Conservation (phyloP, 805 yeast genomes). For the Candida yuanshanica region DNA sequence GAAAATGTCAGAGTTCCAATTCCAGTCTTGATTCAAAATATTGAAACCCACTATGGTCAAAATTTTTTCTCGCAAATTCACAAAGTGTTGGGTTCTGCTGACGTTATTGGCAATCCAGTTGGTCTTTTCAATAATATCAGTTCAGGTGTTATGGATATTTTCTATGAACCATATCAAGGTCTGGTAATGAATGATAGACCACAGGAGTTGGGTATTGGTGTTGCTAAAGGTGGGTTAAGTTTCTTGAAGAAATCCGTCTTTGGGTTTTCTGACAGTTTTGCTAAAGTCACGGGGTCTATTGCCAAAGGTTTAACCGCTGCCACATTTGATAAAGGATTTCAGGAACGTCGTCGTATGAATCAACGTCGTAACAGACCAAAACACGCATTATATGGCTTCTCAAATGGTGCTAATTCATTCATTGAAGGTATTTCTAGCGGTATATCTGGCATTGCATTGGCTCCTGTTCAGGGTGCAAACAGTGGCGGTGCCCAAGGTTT, state of each 20-base stretch:
- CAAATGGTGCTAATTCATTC: slow-evolving; percentile 83
- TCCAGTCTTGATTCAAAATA: slow-evolving; percentile 61
- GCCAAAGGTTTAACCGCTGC: slow-evolving; percentile 92
- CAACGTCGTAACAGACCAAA: slow-evolving; percentile 74
- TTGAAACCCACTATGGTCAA: slow-evolving; percentile 84
- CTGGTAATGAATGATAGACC: slow-evolving; percentile 92
- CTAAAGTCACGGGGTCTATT: slow-evolving; percentile 87
- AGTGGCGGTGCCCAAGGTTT: slow-evolving; percentile 88
- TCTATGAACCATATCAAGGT: slow-evolving; percentile 97
- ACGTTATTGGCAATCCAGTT: slow-evolving; percentile 93
- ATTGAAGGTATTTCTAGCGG: slow-evolving; percentile 87
- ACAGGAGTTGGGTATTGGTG: slow-evolving; percentile 88
- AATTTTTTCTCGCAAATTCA: slow-evolving; percentile 89
- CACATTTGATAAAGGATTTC: slow-evolving; percentile 81
- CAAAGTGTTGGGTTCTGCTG: slow-evolving; percentile 93
- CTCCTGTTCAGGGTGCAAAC: slow-evolving; percentile 88
- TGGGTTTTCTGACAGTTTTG: slow-evolving; percentile 90
- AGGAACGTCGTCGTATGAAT: slow-evolving; percentile 69
- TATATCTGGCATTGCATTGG: slow-evolving; percentile 80
- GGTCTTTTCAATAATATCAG: slow-evolving; percentile 90
- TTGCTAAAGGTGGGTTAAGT: slow-evolving; percentile 94
- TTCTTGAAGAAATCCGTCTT: slow-evolving; percentile 91
- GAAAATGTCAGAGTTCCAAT: slow-evolving; percentile 88
- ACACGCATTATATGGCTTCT: slow-evolving; percentile 79
- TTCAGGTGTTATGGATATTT: slow-evolving; percentile 93